phyloP scores from a whole-genome alignment of 169 alveolate genomes.

The Plasmodium adleri region DNA sequence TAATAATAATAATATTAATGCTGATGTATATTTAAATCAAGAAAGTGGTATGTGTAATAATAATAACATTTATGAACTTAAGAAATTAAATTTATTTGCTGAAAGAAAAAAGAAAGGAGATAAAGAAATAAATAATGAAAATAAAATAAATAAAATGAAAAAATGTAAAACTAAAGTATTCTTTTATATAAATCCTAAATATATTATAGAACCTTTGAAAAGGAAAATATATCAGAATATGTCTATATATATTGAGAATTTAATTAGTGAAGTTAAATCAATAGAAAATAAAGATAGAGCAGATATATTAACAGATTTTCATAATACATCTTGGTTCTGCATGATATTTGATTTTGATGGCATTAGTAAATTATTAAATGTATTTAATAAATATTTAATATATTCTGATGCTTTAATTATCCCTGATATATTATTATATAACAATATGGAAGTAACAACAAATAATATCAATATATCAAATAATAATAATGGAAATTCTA shows the following conservation, averaged over 20 bases:
- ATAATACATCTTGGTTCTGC: conserved; percentile 71
- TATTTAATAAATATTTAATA: conserved; percentile 60
- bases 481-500: neutral
- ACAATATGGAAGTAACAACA: neutral
- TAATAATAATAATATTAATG: neutral
- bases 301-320: conserved; percentile 40
- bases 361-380: conserved; percentile 63
- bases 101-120: conserved; percentile 27
- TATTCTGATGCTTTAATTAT: conserved; percentile 69
- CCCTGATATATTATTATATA: conserved; percentile 44
- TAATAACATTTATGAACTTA: conserved; percentile 26
- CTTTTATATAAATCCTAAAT: conserved; percentile 69
- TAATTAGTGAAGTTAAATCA: conserved; percentile 63
- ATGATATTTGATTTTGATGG: conserved; percentile 73
- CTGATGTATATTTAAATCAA: neutral
- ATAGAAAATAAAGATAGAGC: conserved; percentile 68
- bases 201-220: conserved; percentile 65
- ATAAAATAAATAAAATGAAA: conserved; percentile 4
- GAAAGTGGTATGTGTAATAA: neutral
- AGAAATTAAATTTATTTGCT: conserved; percentile 22
- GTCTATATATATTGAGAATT: conserved; percentile 71
- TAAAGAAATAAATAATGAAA: neutral
- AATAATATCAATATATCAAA: neutral
- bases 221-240: conserved; percentile 65
- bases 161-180: conserved; percentile 50